Conservation (phyloP, 2,329 filamentous ascomycete genomes). For the Colletotrichum destructivum region DNA sequence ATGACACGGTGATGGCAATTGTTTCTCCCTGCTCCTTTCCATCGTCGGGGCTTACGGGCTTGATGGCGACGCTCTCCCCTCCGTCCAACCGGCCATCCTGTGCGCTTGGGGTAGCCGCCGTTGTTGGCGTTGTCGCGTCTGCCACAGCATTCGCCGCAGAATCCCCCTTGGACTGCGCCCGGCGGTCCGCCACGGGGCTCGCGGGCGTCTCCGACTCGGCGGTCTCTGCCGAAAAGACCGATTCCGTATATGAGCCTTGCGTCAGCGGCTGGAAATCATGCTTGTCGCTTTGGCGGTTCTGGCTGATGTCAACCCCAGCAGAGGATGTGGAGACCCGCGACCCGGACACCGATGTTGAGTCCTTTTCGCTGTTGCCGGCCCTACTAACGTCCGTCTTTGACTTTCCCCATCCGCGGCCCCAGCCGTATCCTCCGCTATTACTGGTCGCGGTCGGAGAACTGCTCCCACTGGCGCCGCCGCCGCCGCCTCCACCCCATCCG, state of each 20-base stretch:
- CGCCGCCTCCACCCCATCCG: conserved; percentile 52
- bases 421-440: conserved; percentile 45
- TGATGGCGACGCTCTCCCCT: neutral
- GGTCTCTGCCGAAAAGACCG: conserved; percentile 57
- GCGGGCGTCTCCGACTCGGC: conserved; percentile 31
- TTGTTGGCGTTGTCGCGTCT: neutral
- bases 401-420: conserved; percentile 52
- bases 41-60: conserved; percentile 6
- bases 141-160: neutral
- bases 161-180: conserved; percentile 27
- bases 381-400: conserved; percentile 42
- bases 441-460: conserved; percentile 9
- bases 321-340: conserved; percentile 32
- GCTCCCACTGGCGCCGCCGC: conserved; percentile 20
- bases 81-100: conserved; percentile 1
- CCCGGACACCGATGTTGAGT: conserved; percentile 47
- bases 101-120: neutral
- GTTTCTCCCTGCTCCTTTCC: neutral
- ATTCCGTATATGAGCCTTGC: conserved; percentile 62
- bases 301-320: conserved; percentile 16
- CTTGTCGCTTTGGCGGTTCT: conserved; percentile 18
- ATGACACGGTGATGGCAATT: neutral
- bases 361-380: conserved; percentile 38
- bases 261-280: conserved; percentile 51
- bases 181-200: conserved; percentile 25